These are phyloP conservation scores for Parascedosporium putredinis DNA, from an alignment of 2,329 filamentous ascomycete genomes.

Conservation along the genomic window DNA sequence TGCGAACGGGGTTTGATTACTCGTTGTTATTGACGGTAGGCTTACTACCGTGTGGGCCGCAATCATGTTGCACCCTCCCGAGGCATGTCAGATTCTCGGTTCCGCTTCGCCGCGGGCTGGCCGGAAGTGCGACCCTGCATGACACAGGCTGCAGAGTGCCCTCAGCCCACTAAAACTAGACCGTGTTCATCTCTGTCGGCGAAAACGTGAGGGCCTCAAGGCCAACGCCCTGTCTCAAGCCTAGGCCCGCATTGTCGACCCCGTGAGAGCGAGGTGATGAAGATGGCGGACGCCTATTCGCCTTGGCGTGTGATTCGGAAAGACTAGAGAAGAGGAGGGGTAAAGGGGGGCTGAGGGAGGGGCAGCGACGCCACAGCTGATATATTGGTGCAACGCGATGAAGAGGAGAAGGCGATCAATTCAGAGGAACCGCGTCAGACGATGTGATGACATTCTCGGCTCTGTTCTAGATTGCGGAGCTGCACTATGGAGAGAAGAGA, in stretches of 20 bases:
- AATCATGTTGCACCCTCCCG: too few relatives aligned
- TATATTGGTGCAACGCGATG: background rate
- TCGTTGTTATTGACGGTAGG: too few relatives aligned
- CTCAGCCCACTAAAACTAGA: background rate
- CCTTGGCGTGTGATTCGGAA: background rate
- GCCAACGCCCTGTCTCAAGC: too few relatives aligned
- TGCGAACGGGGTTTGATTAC: background rate
- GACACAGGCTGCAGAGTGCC: background rate
- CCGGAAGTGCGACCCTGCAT: background rate
- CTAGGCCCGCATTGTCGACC: too few relatives aligned
- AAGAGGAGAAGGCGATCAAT: background rate
- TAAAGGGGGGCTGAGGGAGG: background rate
- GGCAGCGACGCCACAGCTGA: background rate
- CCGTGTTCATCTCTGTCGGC: background rate
- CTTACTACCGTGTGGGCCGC: too few relatives aligned
- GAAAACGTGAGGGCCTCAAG: too few relatives aligned
- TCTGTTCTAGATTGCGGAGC: background rate
- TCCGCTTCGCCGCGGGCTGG: background rate
- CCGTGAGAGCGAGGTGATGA: background rate
- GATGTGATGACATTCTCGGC: too few relatives aligned
- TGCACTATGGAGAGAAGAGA: background rate
- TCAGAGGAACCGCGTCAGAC: too few relatives aligned
- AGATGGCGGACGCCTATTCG: background rate
- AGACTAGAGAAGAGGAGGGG: background rate
- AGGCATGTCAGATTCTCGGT: background rate